A percentile compares a stretch with the other conserved stretches of the same genome.
phyloP scores from a whole-genome alignment of 1,284 basidiomycete genomes.

The Cutaneotrichosporon sp. region DNA sequence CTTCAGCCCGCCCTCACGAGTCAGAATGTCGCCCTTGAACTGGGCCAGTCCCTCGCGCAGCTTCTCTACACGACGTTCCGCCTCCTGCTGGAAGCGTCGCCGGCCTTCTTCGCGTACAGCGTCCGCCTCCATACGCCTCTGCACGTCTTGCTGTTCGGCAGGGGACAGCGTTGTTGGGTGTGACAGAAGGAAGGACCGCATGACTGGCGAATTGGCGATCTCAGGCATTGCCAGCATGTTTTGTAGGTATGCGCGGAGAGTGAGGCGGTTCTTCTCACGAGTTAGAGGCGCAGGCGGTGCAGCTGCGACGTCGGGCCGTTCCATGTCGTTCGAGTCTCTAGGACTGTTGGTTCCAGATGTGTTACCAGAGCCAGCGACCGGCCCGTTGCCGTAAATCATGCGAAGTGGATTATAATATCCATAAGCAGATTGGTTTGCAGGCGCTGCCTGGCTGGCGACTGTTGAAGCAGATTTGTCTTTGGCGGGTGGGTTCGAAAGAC shows the following conservation, averaged over 20 bases:
- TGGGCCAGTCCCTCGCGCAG: constrained; percentile 77
- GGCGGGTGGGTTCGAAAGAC: constrained; percentile 69
- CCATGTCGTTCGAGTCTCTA: background rate
- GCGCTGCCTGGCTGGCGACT: constrained; percentile 50
- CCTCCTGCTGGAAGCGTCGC: constrained; percentile 78
- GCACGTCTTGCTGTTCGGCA: constrained; percentile 74
- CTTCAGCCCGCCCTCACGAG: constrained; percentile 79
- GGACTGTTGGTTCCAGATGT: constrained; percentile 5
- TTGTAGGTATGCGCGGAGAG: constrained; percentile 85
- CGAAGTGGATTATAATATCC: constrained; percentile 44
- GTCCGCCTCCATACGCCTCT: constrained; percentile 80
- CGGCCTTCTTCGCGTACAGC: constrained; percentile 81
- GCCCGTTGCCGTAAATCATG: constrained; percentile 45
- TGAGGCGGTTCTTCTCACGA: constrained; percentile 91
- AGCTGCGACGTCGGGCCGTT: background rate
- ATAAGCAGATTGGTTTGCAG: constrained; percentile 23
- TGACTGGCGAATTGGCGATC: constrained; percentile 75
- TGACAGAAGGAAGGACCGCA: constrained; percentile 79
- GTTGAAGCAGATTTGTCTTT: constrained; percentile 77
- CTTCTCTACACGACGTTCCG: constrained; percentile 76
- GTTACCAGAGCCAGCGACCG: constrained; percentile 32
- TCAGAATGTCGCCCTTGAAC: constrained; percentile 87
- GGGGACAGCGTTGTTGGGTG: constrained; percentile 65
- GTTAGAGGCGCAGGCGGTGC: constrained; percentile 55
- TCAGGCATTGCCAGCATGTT: constrained; percentile 66